These are phyloP conservation scores for Viridothelium virens DNA, from an alignment of 495 filamentous ascomycete species.

Conservation along the genomic window DNA sequence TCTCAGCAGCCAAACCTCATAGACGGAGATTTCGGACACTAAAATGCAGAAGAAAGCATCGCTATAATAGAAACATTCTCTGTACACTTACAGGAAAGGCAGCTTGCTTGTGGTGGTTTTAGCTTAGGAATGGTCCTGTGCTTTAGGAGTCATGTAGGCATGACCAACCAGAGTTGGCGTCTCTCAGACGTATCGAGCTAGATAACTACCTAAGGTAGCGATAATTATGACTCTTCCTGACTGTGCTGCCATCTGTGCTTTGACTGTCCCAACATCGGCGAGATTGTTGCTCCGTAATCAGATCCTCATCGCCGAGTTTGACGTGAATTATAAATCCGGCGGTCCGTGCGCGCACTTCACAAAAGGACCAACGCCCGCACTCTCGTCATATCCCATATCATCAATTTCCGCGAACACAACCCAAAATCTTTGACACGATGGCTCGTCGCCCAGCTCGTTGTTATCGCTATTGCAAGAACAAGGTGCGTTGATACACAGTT, in stretches of 20 bases:
- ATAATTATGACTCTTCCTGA: too few species aligned
- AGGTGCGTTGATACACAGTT: conserved; percentile 53
- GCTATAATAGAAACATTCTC: too few species aligned
- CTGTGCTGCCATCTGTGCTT: too few species aligned
- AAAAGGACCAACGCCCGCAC: background rate
- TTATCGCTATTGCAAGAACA: conserved; percentile 99
- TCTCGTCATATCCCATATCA: conserved; percentile 16
- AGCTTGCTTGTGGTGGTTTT: too few species aligned
- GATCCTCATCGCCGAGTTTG: background rate
- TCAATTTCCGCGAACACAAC: conserved; percentile 14
- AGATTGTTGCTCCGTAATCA: background rate
- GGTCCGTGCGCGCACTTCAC: background rate
- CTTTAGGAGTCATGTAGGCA: too few species aligned
- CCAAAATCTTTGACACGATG: conserved; percentile 55
- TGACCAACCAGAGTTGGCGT: too few species aligned
- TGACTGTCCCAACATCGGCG: too few species aligned
- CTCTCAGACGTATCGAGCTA: too few species aligned
- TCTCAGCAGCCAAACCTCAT: conserved; percentile 60
- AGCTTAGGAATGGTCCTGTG: too few species aligned
- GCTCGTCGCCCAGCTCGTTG: conserved; percentile 96
- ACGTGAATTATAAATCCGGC: conserved; percentile 3
- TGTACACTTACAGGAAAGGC: too few species aligned
- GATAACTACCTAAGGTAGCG: too few species aligned
- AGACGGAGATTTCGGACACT: conserved; percentile 22
- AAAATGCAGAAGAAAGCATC: too few species aligned